Evolutionary conservation across 75 land plant genomes (phyloP).

Genomic region (Ceratopteris richardii): DNA sequence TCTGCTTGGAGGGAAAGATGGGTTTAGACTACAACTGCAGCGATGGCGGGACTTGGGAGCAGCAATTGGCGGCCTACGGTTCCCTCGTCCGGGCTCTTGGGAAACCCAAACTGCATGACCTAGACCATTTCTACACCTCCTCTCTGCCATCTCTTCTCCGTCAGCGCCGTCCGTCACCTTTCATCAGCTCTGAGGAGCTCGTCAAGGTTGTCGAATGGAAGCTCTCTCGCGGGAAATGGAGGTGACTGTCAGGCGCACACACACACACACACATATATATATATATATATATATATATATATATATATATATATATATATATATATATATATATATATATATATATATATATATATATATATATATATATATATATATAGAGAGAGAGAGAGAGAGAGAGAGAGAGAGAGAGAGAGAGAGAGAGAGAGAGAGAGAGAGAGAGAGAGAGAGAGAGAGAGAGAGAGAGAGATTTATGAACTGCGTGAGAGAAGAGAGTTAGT

Average conservation of each 20-base stretch:
- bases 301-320: background rate
- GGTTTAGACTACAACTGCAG: no score
- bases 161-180: conserved; percentile 43
- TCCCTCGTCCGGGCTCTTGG: conserved; percentile 19
- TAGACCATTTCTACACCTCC: conserved; percentile 51
- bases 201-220: conserved; percentile 68
- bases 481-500: no score
- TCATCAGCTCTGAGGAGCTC: conserved; percentile 66
- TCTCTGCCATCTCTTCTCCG: conserved; percentile 47
- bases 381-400: no score
- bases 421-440: no score
- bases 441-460: no score
- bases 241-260: conserved; percentile 24
- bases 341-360: no score
- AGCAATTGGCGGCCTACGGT: background rate
- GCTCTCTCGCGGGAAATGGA: conserved; percentile 80
- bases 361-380: no score
- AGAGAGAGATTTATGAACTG: no score
- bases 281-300: background rate
- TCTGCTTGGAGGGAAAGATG: no score
- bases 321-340: background rate
- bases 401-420: no score
- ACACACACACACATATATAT: background rate
- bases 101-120: conserved; percentile 42
- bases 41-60: background rate